Base-by-base conservation (phyloP, 495 filamentous ascomycete genomes). In the Mycothermus thermophilus region DNA sequence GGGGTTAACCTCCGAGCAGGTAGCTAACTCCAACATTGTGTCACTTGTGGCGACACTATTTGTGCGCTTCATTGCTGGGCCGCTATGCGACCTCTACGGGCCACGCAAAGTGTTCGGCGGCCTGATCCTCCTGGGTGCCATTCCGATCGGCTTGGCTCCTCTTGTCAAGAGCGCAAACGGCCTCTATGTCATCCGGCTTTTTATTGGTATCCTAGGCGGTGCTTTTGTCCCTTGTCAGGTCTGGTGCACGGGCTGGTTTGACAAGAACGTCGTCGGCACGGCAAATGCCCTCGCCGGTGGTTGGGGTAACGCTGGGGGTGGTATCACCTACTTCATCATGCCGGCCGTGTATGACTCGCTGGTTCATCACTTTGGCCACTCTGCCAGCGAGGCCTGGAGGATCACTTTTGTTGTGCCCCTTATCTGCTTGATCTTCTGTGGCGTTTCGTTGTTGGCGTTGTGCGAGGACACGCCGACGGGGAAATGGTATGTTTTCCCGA, bases 151-250 rank as follows among this genome's bases (percentile, higher is more conserved):
- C 4, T 70, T 88, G 24, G 81, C 86, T 1, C 88, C 87, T 3
- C 69, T 81, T 1, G 74, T 92, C 23, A 73, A 69, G 27, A 74
- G 65, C 32, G 75, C 77, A 0, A 56, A 64, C 1, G 81, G 87
- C 0, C 68, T 95, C 16, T 74, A 86, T 34, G 67, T 77, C 10
- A 63, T 87, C 34, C 77, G 88, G 21, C 93, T 95, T 63, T 95
- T 95, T 59, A 70, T 95, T 35, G 88, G 88, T 23, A 93, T 96
- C 36, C 69, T 96, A 1, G 88, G 88, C 20, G 88, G 80, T 1
- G 72, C 72, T 4, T 96, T 96, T 42, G 87, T 96, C 3, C 88
- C 88, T 2, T 95, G 88, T 55, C 88, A 93, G 46, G 88, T 95
- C 6, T 96, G 88, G 87, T 82, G 79, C 19, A 94, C 88, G 0